phyloP scores from a whole-genome alignment of 164 flowering plant genomes.

The Buxus sempervirens region DNA sequence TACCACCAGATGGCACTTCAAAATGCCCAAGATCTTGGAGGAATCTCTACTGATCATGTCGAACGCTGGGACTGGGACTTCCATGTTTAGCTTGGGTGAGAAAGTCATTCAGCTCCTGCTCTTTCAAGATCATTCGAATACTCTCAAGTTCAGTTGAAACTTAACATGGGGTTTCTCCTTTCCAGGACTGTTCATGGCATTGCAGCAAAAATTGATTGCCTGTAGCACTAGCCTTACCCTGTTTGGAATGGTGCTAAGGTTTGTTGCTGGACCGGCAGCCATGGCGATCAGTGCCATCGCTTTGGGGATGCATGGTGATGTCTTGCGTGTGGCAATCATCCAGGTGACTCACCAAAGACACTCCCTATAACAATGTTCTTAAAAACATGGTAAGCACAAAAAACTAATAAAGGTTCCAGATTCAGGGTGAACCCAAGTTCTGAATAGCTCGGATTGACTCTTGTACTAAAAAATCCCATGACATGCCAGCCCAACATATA shows the following conservation, averaged over 20 bases:
- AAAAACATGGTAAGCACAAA: too few species aligned
- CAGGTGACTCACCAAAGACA: conserved; percentile 42
- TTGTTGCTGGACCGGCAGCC: conserved; percentile 71
- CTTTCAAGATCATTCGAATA: not conserved
- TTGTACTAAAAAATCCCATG: too few species aligned
- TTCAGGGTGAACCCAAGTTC: too few species aligned
- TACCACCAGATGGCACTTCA: conserved; percentile 46
- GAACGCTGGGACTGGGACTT: conserved; percentile 70
- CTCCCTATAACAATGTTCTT: not conserved
- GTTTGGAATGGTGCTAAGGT: conserved; percentile 59
- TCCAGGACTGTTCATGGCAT: conserved; percentile 70
- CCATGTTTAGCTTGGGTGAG: conserved; percentile 86
- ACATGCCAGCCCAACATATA: too few species aligned
- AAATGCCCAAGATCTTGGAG: conserved; percentile 68
- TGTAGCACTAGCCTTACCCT: conserved; percentile 54
- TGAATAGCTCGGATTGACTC: too few species aligned
- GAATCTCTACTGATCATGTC: conserved; percentile 61
- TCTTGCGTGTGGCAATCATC: conserved; percentile 64
- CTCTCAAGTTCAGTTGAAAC: not conserved
- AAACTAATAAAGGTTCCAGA: too few species aligned
- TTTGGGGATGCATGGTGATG: conserved; percentile 59
- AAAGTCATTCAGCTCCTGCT: not conserved
- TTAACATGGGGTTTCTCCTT: not conserved
- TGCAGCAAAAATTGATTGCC: conserved; percentile 52
- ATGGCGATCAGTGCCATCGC: conserved; percentile 59